phyloP scores from a whole-genome alignment of 2,329 filamentous ascomycete species.

The Pseudocercospora macadamiae region DNA sequence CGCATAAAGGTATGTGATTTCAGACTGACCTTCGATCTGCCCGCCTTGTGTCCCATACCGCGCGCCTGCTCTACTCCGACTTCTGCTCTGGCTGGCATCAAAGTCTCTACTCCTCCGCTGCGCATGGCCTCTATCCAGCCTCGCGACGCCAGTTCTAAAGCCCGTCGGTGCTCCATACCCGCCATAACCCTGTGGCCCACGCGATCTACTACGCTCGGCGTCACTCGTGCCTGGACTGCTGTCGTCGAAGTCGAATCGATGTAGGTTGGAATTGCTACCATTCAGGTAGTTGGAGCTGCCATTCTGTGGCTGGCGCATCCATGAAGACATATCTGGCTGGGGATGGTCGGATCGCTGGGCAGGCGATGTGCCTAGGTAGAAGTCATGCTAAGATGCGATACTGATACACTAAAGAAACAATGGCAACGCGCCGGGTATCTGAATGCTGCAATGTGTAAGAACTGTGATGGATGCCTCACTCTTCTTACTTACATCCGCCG shows the following conservation, averaged over 20 bases:
- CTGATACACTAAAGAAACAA: not conserved
- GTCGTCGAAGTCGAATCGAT: constrained; percentile 40
- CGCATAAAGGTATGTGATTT: not conserved
- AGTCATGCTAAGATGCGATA: not conserved
- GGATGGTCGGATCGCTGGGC: not conserved
- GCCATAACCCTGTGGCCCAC: constrained; percentile 42
- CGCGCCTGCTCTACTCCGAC: constrained; percentile 32
- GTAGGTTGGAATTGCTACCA: constrained; percentile 40
- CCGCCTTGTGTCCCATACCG: constrained; percentile 44
- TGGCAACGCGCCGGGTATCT: not conserved
- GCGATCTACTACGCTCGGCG: constrained; percentile 40
- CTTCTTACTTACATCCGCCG: not conserved
- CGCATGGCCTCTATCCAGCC: constrained; percentile 47
- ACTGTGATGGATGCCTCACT: not conserved
- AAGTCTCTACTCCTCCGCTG: constrained; percentile 46
- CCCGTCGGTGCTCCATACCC: constrained; percentile 34
- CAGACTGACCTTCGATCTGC: constrained; percentile 47
- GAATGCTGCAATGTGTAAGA: not conserved
- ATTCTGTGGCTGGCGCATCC: constrained; percentile 27
- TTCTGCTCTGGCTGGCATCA: constrained; percentile 36
- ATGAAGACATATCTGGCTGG: constrained; percentile 21
- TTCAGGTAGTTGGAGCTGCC: constrained; percentile 40
- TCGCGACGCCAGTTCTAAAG: constrained; percentile 36
- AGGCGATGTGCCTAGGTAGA: not conserved
- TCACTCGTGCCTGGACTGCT: constrained; percentile 41